Evolutionary conservation across 306 rosid genomes (phyloP).

Genomic region (Trifolium subterraneum): DNA sequence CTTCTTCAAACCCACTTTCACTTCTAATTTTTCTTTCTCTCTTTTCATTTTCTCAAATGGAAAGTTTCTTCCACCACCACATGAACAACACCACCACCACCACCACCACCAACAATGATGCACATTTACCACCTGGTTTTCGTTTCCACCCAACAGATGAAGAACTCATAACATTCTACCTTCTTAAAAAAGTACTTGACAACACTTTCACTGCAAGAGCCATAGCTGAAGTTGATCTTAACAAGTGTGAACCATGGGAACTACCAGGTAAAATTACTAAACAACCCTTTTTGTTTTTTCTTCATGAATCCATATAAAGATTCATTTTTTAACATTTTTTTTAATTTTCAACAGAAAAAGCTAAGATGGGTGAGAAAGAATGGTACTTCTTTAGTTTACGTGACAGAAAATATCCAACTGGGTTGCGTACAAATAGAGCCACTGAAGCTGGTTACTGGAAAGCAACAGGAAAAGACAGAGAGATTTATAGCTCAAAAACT

Average conservation of each 20-base stretch:
- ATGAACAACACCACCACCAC: slow-evolving; percentile 9
- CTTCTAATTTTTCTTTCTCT: too few species aligned
- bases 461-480: slow-evolving; percentile 94
- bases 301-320: background rate
- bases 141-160: slow-evolving; percentile 98
- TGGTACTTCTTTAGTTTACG: slow-evolving; percentile 94
- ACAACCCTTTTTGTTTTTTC: background rate
- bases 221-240: slow-evolving; percentile 94
- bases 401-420: slow-evolving; percentile 93
- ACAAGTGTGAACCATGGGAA: slow-evolving; percentile 99
- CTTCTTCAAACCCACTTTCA: background rate
- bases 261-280: slow-evolving; percentile 66
- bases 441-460: slow-evolving; percentile 99
- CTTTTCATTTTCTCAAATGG: slow-evolving; percentile 34
- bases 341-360: slow-evolving; percentile 61
- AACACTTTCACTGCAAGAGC: slow-evolving; percentile 76
- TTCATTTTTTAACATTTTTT: background rate
- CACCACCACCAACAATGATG: slow-evolving; percentile 26
- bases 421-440: slow-evolving; percentile 83
- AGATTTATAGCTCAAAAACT: slow-evolving; percentile 77
- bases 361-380: slow-evolving; percentile 97
- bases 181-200: slow-evolving; percentile 87
- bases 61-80: slow-evolving; percentile 29
- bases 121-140: slow-evolving; percentile 87
- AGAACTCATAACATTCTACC: slow-evolving; percentile 88